These are phyloP conservation scores for Lotus japonicus DNA, from an alignment of 306 rosid species.

Conservation along the genomic window DNA sequence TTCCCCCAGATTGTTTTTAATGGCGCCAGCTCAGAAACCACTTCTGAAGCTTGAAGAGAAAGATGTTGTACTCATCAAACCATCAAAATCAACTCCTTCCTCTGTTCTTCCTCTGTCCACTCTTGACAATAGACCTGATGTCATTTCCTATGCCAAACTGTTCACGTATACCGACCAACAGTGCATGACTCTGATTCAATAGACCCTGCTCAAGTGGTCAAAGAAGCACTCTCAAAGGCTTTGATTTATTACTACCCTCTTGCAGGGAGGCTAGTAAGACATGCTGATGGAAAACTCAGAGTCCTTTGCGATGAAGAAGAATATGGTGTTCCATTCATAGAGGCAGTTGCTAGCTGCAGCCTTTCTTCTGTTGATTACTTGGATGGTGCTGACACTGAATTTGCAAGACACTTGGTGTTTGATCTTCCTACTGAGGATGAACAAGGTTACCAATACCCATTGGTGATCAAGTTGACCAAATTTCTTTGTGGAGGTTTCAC, in stretches of 20 bases:
- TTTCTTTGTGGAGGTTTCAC: no score
- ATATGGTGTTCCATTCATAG: conserved; percentile 42
- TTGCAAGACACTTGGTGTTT: conserved; percentile 13
- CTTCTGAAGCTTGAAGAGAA: background rate
- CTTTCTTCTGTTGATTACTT: conserved; percentile 33
- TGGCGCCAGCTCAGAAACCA: background rate
- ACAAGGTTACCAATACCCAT: background rate
- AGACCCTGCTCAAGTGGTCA: background rate
- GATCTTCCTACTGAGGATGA: conserved; percentile 12
- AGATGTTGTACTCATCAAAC: conserved; percentile 23
- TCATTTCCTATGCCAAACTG: conserved; percentile 11
- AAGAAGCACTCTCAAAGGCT: conserved; percentile 39
- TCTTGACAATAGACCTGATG: conserved; percentile 16
- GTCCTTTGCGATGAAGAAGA: conserved; percentile 18
- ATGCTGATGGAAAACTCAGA: conserved; percentile 29
- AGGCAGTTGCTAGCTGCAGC: conserved; percentile 19
- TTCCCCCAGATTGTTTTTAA: background rate
- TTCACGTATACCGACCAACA: background rate
- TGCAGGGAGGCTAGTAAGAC: conserved; percentile 31
- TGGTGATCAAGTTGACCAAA: no score
- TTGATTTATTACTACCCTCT: conserved; percentile 36
- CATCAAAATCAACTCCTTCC: conserved; percentile 27
- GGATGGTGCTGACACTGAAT: conserved; percentile 16
- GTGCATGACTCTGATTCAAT: background rate
- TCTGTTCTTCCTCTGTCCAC: conserved; percentile 28